Evolutionary conservation across 1,284 basidiomycete species (phyloP).

Genomic region (Moesziomyces globuligerus): DNA sequence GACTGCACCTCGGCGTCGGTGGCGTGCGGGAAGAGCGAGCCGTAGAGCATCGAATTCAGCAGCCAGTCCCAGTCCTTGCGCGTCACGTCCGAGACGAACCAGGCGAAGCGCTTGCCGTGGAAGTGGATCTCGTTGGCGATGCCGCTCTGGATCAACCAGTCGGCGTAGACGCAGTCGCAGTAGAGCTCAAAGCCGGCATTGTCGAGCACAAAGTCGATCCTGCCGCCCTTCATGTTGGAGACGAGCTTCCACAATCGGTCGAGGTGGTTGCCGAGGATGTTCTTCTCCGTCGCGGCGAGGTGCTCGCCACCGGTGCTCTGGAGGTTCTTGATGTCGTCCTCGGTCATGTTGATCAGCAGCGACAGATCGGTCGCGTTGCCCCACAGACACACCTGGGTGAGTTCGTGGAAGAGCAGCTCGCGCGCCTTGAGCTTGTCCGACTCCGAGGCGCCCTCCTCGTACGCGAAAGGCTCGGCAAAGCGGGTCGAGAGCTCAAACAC

Average conservation of each 20-base stretch:
- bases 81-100: slow-evolving; percentile 83
- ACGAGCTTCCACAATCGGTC: slow-evolving; percentile 83
- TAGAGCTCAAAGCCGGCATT: slow-evolving; percentile 95
- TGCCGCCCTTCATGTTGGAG: slow-evolving; percentile 71
- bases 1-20: slow-evolving; percentile 84
- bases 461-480: slow-evolving; percentile 85
- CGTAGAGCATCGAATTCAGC: slow-evolving; percentile 68
- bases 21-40: slow-evolving; percentile 76
- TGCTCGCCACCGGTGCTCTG: slow-evolving; percentile 96
- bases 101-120: slow-evolving; percentile 76
- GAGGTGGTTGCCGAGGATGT: slow-evolving; percentile 88
- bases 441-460: slow-evolving; percentile 72
- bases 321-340: slow-evolving; percentile 97
- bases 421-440: slow-evolving; percentile 78
- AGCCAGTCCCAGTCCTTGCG: slow-evolving; percentile 95
- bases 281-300: slow-evolving; percentile 94
- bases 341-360: slow-evolving; percentile 96
- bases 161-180: slow-evolving; percentile 89
- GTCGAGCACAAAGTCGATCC: slow-evolving; percentile 72
- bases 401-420: slow-evolving; percentile 89
- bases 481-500: slow-evolving; percentile 95
- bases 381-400: slow-evolving; percentile 75
- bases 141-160: slow-evolving; percentile 90
- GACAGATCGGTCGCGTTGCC: slow-evolving; percentile 81
- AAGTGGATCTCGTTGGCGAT: slow-evolving; percentile 86